These are phyloP conservation scores for Aspergillus sp. DNA, from an alignment of 2,329 filamentous ascomycete genomes.

Conservation along the genomic window DNA sequence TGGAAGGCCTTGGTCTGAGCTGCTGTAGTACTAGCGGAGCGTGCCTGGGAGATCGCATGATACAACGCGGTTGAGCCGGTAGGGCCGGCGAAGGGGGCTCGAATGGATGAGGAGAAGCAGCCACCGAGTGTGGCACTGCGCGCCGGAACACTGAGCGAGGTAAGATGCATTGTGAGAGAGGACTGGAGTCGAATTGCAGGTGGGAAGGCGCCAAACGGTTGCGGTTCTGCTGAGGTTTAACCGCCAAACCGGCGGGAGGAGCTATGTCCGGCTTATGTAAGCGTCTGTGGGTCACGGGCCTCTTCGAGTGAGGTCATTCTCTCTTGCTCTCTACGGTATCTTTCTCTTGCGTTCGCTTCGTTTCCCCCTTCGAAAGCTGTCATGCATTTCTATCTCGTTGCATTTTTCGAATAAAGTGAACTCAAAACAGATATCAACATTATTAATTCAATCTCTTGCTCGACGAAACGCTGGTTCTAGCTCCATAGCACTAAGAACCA, in stretches of 20 bases:
- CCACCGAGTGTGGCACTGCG: slow-evolving; percentile 32
- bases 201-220: slow-evolving; percentile 11
- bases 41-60: slow-evolving; percentile 24
- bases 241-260: slow-evolving; percentile 3
- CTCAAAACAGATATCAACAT: no score
- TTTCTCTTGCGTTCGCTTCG: no score
- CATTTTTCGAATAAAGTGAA: no score
- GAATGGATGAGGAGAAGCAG: slow-evolving; percentile 24
- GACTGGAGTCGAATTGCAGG: slow-evolving; percentile 13
- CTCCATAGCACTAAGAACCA: no score
- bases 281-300: not conserved
- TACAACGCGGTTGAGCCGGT: slow-evolving; percentile 19
- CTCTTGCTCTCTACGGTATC: not conserved
- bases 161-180: slow-evolving; percentile 26
- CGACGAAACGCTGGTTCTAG: no score
- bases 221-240: slow-evolving; percentile 1
- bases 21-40: slow-evolving; percentile 22
- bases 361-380: no score
- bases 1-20: slow-evolving; percentile 17
- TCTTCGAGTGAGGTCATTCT: not conserved
- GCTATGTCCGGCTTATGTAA: slow-evolving; percentile 22
- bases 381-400: no score
- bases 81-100: slow-evolving; percentile 24
- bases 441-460: no score
- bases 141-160: slow-evolving; percentile 30